A percentile compares a stretch with the other conserved stretches of the same genome.
phyloP scores from a whole-genome alignment of 2,329 filamentous ascomycete species.

The Pestalotiopsis sp. region DNA sequence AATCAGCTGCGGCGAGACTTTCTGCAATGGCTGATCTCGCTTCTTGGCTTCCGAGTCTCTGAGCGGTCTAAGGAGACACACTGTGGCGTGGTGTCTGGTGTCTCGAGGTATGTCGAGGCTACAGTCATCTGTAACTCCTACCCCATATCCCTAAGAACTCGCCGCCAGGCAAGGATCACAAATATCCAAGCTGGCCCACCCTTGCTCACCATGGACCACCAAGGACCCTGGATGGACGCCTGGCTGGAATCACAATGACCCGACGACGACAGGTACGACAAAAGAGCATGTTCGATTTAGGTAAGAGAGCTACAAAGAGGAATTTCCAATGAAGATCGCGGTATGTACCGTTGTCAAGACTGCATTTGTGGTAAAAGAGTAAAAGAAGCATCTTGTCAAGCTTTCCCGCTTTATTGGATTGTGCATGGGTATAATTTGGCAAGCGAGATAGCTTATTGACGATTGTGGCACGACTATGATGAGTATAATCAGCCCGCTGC shows the following conservation, averaged over 20 bases:
- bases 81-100: not conserved
- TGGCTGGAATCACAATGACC: not conserved
- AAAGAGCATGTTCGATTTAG: not conserved
- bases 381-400: slow-evolving; percentile 4
- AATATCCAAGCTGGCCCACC: not conserved
- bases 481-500: not conserved
- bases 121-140: not conserved
- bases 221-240: not conserved
- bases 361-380: not conserved
- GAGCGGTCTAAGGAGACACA: not conserved
- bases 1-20: not conserved
- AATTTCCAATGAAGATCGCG: not conserved
- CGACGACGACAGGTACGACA: not conserved
- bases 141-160: not conserved
- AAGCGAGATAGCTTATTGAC: not conserved
- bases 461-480: not conserved
- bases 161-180: not conserved
- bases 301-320: not conserved
- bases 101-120: not conserved
- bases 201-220: not conserved
- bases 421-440: not conserved
- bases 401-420: slow-evolving; percentile 1
- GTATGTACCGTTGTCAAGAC: not conserved
- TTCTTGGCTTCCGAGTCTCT: not conserved
- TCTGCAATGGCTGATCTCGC: not conserved